Evolutionary conservation across 306 rosid genomes (phyloP), one percentile per base, ranked within the genome.

Genomic region (Rosa lucieae): DNA sequence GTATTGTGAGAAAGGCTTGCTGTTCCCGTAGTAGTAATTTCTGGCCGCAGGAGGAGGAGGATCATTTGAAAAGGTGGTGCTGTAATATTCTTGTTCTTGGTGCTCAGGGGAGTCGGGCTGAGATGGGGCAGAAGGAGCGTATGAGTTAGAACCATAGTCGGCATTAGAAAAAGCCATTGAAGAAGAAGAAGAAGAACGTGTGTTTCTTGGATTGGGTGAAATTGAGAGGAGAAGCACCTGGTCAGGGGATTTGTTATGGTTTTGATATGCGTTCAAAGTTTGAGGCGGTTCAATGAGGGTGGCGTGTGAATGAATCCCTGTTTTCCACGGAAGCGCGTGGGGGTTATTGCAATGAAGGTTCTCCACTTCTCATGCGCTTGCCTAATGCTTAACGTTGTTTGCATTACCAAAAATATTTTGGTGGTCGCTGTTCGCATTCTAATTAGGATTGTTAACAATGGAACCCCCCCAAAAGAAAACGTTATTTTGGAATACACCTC

Each of bases 121-220:
- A 17, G 84, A 44, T 20, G 90, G 96, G 0, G 96, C 90, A 2
- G 97, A 90, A 2, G 98, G 93, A 61, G 90, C 82, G 67, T 88
- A 80, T 14, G 95, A 80, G 4, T 84, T 77, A 75, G 87, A 77
- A 20, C 82, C 49, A 78, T 88, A 67, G 80, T 84, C 75, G 14
- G 78, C 84, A 72, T 76, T 85, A 13, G 87, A 87, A 17, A 85
- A 87, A 75, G 90, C 86, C 98, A 93, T 93, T 6, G 55, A 26
- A 26, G 18, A 61, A 61, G 6, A 10, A 26, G 32, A 23, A 61
- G 15, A 20, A 20, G 12, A 58, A 32, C 37, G 3, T 32, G 37
- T 32, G 18, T 51, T 51, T 8, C 47, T 8, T 44, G 5, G 29
- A 21, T 61, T 26, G 67, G 40, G 40, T 12, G 67, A 56, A 9